Percentiles rank a stretch among this genome's conserved stretches.
Evolutionary conservation across 768 basidiomycete species (phyloP).

Genomic region (Lactarius deliciosus): DNA sequence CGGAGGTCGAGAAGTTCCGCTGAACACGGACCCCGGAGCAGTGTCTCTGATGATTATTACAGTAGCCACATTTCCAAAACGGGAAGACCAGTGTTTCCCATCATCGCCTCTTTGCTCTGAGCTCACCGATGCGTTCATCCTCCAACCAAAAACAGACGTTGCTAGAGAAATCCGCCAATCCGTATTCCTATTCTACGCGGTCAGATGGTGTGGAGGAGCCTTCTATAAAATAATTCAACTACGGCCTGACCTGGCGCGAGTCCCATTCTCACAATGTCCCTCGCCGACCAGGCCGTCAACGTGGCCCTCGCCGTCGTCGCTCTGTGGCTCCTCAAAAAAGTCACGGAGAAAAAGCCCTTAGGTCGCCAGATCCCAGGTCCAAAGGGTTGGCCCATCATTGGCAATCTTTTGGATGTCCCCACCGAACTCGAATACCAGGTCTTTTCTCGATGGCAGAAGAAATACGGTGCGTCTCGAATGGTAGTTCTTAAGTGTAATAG

Average conservation of each 20-base stretch:
- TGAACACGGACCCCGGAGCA: not conserved
- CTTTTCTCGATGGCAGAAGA: constrained; percentile 23
- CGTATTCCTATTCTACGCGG: constrained; percentile 13
- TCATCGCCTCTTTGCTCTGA: constrained; percentile 4
- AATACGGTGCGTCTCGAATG: constrained; percentile 25
- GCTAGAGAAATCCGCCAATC: not conserved
- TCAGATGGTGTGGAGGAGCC: too few species aligned
- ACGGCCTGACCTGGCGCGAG: not conserved
- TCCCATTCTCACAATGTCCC: constrained; percentile 15
- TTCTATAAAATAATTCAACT: constrained; percentile 16
- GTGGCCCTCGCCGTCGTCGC: constrained; percentile 19
- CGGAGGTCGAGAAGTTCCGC: constrained; percentile 3
- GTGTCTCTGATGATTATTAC: too few species aligned
- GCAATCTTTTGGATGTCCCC: constrained; percentile 30
- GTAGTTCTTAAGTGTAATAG: not conserved
- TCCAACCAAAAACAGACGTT: too few species aligned
- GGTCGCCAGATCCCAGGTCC: constrained; percentile 26
- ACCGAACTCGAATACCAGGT: constrained; percentile 25
- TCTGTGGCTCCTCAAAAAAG: constrained; percentile 23
- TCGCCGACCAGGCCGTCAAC: constrained; percentile 13
- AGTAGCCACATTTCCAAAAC: too few species aligned
- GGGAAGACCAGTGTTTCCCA: too few species aligned
- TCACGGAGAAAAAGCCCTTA: constrained; percentile 22
- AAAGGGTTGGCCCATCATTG: constrained; percentile 28
- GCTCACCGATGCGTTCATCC: too few species aligned